Base-by-base conservation (phyloP, 345 rosid genomes). In the Eucalyptus erythrocorys region DNA sequence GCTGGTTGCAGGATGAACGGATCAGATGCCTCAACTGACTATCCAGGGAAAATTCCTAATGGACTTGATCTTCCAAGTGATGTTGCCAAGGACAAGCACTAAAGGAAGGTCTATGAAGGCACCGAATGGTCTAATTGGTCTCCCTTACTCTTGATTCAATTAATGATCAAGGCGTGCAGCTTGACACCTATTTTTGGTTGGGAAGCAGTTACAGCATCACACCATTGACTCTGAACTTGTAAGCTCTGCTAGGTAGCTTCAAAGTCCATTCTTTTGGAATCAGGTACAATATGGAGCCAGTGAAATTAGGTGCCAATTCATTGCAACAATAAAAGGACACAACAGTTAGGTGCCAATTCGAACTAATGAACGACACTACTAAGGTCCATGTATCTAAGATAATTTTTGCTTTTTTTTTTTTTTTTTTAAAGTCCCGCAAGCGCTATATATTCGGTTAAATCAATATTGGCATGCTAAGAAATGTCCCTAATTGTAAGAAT, bases 1-100 rank as follows among this genome's bases (percentile, higher is more conserved):
- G 45, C 21, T 48, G 22, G 59, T 42, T 49, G 86, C 93, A 93
- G 94, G 88, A 85, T 80, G 61, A 80, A 30, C 49, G 92, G 90
- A 16, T 87, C 91, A 32, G 90, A 59, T 87, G 48, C 87, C 66
- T 57, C 91, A 22, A 90, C 91, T 13, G 79, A 90, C 53, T 88
- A 88, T 80, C 87, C 90, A 10, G 92, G 90, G 27, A 88, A 86
- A 61, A 82, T 89, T 85, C 89, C 92, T 6, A 12, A 10, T 5
- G 90, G 88, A 42, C 86, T 91, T 55, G 87, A 85, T 85, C 89
- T 89, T 51, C 91, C 93, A 10, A 87, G 64, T 45, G 86, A 90
- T 30, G 88, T 50, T 32, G 87, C 88, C 12, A n/a, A 90, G 21
- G 88, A 88, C 86, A 88, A 48, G 91, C 84, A 59, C 82, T 76